Conservation (phyloP, 148 eudicot species). For the Rhododendron kiyosumense region DNA sequence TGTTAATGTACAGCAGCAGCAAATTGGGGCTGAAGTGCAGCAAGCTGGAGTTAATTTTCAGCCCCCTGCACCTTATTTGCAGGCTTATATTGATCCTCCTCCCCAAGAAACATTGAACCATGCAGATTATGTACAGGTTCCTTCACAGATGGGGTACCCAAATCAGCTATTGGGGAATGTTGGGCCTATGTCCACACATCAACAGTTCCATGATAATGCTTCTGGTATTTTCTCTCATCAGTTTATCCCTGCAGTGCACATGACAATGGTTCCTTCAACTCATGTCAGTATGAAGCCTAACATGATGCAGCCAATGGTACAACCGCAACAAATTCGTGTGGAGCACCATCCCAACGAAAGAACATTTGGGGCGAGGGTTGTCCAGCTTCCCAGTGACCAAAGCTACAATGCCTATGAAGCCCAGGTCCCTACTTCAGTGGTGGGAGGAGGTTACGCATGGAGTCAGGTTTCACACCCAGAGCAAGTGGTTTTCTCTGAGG, state of each 20-base stretch:
- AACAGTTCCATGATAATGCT: slow-evolving; percentile 41
- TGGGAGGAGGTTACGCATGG: slow-evolving; percentile 66
- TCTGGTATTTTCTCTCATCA: slow-evolving; percentile 41
- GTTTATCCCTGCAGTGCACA: slow-evolving; percentile 48
- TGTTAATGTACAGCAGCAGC: slow-evolving; percentile 30
- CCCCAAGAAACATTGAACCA: slow-evolving; percentile 46
- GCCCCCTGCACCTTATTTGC: slow-evolving; percentile 45
- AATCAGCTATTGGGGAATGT: slow-evolving; percentile 43
- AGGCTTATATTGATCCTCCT: slow-evolving; percentile 56
- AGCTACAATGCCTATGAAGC: slow-evolving; percentile 47
- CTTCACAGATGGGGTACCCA: slow-evolving; percentile 58
- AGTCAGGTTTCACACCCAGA: slow-evolving; percentile 49
- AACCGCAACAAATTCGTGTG: slow-evolving; percentile 34
- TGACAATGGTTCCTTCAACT: slow-evolving; percentile 54
- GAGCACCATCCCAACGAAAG: slow-evolving; percentile 24
- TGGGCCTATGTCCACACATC: slow-evolving; percentile 51
- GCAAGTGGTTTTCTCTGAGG: slow-evolving; percentile 47
- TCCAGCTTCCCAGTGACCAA: slow-evolving; percentile 59
- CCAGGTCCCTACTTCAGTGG: slow-evolving; percentile 33
- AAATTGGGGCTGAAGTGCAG: slow-evolving; percentile 37
- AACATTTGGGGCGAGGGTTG: slow-evolving; percentile 28
- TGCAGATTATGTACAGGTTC: slow-evolving; percentile 41
- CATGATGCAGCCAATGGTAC: slow-evolving; percentile 35
- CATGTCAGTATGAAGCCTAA: slow-evolving; percentile 52
- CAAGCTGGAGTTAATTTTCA: slow-evolving; percentile 36